Percentiles rank a stretch among this genome's conserved stretches.
These are phyloP conservation scores for Saturnispora dispora DNA, from an alignment of 805 yeast genomes.

Conservation along the genomic window DNA sequence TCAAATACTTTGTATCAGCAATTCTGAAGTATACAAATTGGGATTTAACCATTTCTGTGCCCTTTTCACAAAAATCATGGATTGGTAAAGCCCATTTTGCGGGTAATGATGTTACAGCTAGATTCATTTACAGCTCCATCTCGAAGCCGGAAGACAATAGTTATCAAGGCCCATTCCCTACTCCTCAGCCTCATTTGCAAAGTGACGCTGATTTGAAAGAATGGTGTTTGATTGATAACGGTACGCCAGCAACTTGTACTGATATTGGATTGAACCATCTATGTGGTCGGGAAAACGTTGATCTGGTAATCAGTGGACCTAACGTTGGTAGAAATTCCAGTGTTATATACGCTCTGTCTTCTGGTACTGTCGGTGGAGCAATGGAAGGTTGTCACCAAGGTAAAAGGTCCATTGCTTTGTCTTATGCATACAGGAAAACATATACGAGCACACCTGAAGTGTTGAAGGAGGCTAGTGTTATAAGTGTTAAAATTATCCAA, in stretches of 20 bases:
- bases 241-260: slow-evolving; percentile 94
- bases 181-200: slow-evolving; percentile 35
- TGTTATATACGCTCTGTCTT: slow-evolving; percentile 77
- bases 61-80: slow-evolving; percentile 87
- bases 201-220: slow-evolving; percentile 45
- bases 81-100: slow-evolving; percentile 96
- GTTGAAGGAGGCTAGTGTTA: slow-evolving; percentile 55
- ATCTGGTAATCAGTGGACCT: slow-evolving; percentile 89
- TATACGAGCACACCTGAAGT: slow-evolving; percentile 38
- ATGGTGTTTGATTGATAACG: slow-evolving; percentile 73
- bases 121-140: slow-evolving; percentile 54
- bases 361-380: slow-evolving; percentile 96
- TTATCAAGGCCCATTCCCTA: slow-evolving; percentile 59
- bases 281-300: slow-evolving; percentile 49
- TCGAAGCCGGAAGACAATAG: slow-evolving; percentile 37
- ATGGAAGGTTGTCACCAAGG: slow-evolving; percentile 81
- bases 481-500: slow-evolving; percentile 55
- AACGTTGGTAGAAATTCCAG: slow-evolving; percentile 91
- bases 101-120: slow-evolving; percentile 51
- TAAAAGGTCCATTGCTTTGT: slow-evolving; percentile 66
- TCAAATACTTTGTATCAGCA: slow-evolving; percentile 71
- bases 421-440: slow-evolving; percentile 66
- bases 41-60: slow-evolving; percentile 78
- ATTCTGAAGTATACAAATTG: slow-evolving; percentile 60
- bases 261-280: slow-evolving; percentile 82